Evolutionary conservation across 2,329 filamentous ascomycete genomes (phyloP).

Genomic region (Bimuria novae-zelandiae): DNA sequence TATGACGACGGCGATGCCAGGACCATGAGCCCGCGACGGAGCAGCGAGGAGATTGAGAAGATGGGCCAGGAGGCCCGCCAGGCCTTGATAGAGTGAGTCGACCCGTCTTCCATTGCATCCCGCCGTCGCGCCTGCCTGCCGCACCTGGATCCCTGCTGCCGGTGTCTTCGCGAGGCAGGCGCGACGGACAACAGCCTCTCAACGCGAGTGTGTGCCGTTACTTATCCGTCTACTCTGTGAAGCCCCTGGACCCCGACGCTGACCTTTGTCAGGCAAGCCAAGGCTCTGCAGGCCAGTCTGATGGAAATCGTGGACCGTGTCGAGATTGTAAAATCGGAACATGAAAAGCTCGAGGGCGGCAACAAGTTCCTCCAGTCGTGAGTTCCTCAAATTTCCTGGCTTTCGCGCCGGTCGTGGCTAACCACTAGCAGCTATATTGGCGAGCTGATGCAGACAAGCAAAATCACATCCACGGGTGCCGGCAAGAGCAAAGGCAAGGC

Average conservation of each 20-base stretch:
- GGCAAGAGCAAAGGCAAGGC: constrained; percentile 56
- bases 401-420: constrained; percentile 15
- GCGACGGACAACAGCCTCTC: neutral
- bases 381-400: constrained; percentile 27
- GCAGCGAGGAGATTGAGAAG: constrained; percentile 86
- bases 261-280: constrained; percentile 71
- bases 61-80: constrained; percentile 80
- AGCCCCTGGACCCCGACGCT: constrained; percentile 25
- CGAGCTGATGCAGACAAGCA: constrained; percentile 81
- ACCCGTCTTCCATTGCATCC: neutral
- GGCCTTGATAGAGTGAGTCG: constrained; percentile 63
- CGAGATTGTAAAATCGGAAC: constrained; percentile 90
- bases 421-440: constrained; percentile 78
- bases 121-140: constrained; percentile 2
- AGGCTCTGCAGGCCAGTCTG: constrained; percentile 84
- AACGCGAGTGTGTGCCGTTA: constrained; percentile 7
- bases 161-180: neutral
- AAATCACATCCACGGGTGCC: constrained; percentile 60
- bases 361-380: constrained; percentile 88
- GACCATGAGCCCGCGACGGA: constrained; percentile 91
- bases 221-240: constrained; percentile 18
- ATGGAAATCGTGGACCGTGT: constrained; percentile 90
- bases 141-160: constrained; percentile 11
- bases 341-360: constrained; percentile 94
- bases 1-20: constrained; percentile 87